Conservation (phyloP, 257 asterid species). For the Solanum habrochaites region DNA sequence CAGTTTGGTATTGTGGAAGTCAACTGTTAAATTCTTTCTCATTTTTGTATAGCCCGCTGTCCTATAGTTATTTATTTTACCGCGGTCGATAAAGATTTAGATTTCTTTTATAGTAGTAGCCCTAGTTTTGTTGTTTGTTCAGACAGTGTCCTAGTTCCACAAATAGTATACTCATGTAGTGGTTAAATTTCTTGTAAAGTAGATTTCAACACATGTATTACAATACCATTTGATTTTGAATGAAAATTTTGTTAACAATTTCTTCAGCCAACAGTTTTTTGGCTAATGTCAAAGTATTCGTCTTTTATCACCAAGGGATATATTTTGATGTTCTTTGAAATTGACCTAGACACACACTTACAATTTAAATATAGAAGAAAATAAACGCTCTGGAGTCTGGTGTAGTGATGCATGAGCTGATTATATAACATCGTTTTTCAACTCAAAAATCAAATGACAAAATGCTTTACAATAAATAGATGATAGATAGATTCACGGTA, state of each 20-base stretch:
- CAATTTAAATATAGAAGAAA: not conserved
- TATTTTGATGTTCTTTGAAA: not conserved
- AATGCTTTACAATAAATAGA: not conserved
- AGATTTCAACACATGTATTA: not conserved
- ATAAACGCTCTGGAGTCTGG: not conserved
- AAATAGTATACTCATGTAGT: not conserved
- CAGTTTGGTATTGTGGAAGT: not conserved
- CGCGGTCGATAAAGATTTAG: not conserved
- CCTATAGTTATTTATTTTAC: slow-evolving; percentile 1
- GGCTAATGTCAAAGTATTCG: not conserved
- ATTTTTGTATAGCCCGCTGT: not conserved
- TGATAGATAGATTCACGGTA: not conserved
- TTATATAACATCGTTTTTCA: not conserved
- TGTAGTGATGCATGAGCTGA: not conserved
- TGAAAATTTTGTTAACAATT: not conserved
- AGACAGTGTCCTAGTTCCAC: not conserved
- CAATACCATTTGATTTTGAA: not conserved
- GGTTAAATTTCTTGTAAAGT: not conserved
- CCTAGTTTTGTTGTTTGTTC: not conserved
- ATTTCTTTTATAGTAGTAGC: not conserved
- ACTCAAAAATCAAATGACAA: not conserved
- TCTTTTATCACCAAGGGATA: not conserved
- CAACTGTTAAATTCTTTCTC: not conserved
- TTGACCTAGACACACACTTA: not conserved
- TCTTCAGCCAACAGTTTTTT: not conserved